These are phyloP conservation scores for Vitellaria paradoxa DNA, from an alignment of 179 eudicot genomes.

Conservation along the genomic window DNA sequence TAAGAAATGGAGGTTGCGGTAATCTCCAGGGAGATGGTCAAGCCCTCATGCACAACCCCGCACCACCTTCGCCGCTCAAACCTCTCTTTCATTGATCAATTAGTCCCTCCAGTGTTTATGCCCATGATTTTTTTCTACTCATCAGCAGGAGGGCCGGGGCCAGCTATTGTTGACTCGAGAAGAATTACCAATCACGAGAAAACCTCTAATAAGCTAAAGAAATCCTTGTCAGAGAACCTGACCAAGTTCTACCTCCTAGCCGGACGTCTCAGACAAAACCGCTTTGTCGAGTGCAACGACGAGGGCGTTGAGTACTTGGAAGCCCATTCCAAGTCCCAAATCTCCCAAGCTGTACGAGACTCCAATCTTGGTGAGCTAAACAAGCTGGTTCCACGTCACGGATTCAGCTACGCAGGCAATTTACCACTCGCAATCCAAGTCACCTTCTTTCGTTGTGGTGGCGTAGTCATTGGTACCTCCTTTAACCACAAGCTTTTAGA, in stretches of 20 bases:
- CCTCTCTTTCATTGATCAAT: not conserved
- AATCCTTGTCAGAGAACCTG: not conserved
- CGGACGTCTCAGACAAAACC: not conserved
- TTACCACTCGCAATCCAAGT: not conserved
- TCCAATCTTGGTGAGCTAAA: not conserved
- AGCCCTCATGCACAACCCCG: not conserved
- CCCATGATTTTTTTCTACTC: not conserved
- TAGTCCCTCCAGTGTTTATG: not conserved
- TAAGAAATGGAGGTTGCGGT: slow-evolving; percentile 3
- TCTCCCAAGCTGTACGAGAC: not conserved
- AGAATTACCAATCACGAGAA: not conserved
- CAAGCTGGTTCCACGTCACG: not conserved
- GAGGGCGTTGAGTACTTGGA: not conserved
- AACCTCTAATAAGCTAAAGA: not conserved
- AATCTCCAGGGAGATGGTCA: not conserved
- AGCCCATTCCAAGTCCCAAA: not conserved
- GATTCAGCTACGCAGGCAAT: not conserved
- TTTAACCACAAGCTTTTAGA: not conserved
- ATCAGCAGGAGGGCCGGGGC: too few species aligned
- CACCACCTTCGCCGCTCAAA: not conserved
- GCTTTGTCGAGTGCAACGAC: not conserved
- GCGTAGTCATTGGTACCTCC: not conserved
- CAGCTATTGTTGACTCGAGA: not conserved
- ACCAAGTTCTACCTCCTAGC: not conserved
- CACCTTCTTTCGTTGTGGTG: slow-evolving; percentile 5